Conservation (phyloP, 192 early-diverging fungal genomes). For the Tieghemiomyces parasiticus region DNA sequence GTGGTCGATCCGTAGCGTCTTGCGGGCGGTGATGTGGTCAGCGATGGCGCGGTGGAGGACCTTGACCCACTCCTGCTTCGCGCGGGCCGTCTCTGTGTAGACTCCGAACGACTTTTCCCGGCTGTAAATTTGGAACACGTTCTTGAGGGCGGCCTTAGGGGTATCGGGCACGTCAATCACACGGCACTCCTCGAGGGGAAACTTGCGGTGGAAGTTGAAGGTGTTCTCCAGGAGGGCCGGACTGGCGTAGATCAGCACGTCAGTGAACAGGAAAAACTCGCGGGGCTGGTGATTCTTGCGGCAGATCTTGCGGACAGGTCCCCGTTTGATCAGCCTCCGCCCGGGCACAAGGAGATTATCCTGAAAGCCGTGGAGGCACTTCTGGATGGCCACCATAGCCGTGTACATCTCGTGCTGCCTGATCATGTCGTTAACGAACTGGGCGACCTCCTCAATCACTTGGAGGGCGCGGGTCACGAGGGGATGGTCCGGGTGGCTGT, state of each 20-base stretch:
- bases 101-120: constrained; percentile 68
- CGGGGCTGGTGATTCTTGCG: constrained; percentile 56
- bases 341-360: constrained; percentile 56
- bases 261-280: constrained; percentile 58
- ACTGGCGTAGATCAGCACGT: constrained; percentile 60
- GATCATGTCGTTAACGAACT: constrained; percentile 65
- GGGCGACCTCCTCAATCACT: constrained; percentile 43
- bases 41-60: constrained; percentile 40
- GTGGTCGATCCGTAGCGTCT: constrained; percentile 41
- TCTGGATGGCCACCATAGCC: constrained; percentile 54
- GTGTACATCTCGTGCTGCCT: constrained; percentile 61
- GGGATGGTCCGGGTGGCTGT: constrained; percentile 24
- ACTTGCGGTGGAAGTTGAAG: constrained; percentile 51
- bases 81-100: constrained; percentile 34
- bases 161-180: constrained; percentile 36
- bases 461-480: constrained; percentile 23
- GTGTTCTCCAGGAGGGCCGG: constrained; percentile 41
- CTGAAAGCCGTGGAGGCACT: constrained; percentile 39
- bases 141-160: constrained; percentile 24
- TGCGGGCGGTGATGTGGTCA: constrained; percentile 35
- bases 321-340: constrained; percentile 43
- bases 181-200: constrained; percentile 43
- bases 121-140: constrained; percentile 65
- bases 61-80: constrained; percentile 49
- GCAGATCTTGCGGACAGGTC: constrained; percentile 57